Evolutionary conservation across 1,284 basidiomycete genomes (phyloP).

Genomic region (Wallemia mellicola): DNA sequence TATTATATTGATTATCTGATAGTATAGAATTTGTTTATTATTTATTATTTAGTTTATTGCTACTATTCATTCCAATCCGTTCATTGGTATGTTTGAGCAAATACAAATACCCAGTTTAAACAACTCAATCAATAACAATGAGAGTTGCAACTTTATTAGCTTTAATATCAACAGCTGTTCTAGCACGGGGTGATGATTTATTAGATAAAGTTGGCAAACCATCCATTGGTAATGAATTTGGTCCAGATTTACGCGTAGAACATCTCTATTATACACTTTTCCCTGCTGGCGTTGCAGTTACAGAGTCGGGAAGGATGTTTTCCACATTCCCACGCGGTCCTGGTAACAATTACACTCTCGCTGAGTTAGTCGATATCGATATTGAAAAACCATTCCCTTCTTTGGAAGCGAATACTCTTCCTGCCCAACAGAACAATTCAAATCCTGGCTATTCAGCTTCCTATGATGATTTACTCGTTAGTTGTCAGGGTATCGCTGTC

Average conservation of each 20-base stretch:
- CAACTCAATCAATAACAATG: too few relatives aligned
- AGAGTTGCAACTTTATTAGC: not conserved
- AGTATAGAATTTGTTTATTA: not conserved
- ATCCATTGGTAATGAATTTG: not conserved
- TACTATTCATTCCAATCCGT: not conserved
- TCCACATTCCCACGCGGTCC: not conserved
- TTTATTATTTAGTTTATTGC: not conserved
- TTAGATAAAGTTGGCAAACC: not conserved
- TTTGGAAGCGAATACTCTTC: constrained; percentile 2
- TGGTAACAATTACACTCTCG: constrained; percentile 2
- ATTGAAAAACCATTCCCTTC: constrained; percentile 3
- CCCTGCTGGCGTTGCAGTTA: not conserved
- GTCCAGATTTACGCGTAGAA: not conserved
- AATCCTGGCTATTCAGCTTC: constrained; percentile 2
- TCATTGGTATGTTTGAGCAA: not conserved
- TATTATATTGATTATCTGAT: not conserved
- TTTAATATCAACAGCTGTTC: not conserved
- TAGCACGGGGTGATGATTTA: not conserved
- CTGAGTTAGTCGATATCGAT: constrained; percentile 2
- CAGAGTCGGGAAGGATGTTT: not conserved
- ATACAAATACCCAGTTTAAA: too few relatives aligned
- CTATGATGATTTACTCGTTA: constrained; percentile 2
- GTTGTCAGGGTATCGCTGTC: constrained; percentile 3
- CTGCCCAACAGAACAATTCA: constrained; percentile 2
- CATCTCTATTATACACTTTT: not conserved